Evolutionary conservation across 2,329 filamentous ascomycete species (phyloP), one percentile per base, ranked within the genome.

Genomic region (Ilyonectria robusta): DNA sequence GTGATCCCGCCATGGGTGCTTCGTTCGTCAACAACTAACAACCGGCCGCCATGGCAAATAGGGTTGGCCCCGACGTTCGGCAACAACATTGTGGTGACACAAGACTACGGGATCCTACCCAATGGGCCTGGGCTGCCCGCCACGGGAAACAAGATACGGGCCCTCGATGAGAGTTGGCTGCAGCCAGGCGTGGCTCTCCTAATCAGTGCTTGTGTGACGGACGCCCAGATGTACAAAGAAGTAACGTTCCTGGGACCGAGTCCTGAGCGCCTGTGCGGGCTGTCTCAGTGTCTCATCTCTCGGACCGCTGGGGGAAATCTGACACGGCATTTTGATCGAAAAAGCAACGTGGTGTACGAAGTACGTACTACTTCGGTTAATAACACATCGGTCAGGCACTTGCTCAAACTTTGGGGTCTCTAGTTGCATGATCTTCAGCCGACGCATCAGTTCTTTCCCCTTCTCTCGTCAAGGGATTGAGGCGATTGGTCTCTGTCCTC

Each of bases 51-150:
- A 61, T 57, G 61, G 68, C 73, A 72, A 75, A 75, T 75, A 65
- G 68, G 73, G 72, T 72, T 72, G 65, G 60, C 72, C 67, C 69
- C 71, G 67, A 64, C 54, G 57, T 68, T 69, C 60, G 59, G 63
- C 70, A 71, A 66, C 59, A 68, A 69, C 64, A 65, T 54, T 57
- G 65, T 62, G 65, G 68, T 72, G 62, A 47, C 65, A 70, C 70
- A 69, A 70, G 63, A 57, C 67, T 71, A 44, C 59, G 62, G 65
- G 58, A 67, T 70, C 66, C 69, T 60, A 62, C 71, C 65, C 65
- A 61, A 70, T 61, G 60, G 58, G 57, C 47, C 66, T 50, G 65
- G 55, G 53, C 65, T 64, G 61, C 55, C 57, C 62, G 50, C 65
- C 46, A 68, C 59, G 51, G 37, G 48, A 68, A 60, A 58, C 46